phyloP scores from a whole-genome alignment of 768 basidiomycete genomes.

The Cubamyces sp. region DNA sequence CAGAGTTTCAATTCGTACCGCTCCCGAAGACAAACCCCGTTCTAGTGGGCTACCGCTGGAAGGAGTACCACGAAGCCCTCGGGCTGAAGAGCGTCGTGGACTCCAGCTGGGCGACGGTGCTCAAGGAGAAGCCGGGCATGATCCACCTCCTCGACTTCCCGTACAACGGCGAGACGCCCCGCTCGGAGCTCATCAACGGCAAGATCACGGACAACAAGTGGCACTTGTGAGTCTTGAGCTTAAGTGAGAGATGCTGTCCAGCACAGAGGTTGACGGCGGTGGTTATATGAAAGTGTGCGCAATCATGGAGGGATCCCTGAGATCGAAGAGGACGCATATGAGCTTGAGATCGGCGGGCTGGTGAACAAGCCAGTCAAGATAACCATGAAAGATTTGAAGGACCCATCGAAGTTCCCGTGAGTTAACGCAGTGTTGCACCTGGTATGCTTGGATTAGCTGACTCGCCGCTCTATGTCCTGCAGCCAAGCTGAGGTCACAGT shows the following conservation, averaged over 20 bases:
- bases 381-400: constrained; percentile 52
- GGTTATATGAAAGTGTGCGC: constrained; percentile 43
- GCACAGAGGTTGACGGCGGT: background rate
- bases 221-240: constrained; percentile 49
- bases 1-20: constrained; percentile 53
- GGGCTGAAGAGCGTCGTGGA: constrained; percentile 51
- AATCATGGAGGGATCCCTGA: constrained; percentile 59
- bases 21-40: constrained; percentile 55
- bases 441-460: background rate
- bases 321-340: constrained; percentile 49
- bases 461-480: background rate
- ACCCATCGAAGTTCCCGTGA: constrained; percentile 50
- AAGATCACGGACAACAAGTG: constrained; percentile 54
- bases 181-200: constrained; percentile 45
- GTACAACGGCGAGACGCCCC: constrained; percentile 57
- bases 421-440: constrained; percentile 16
- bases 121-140: constrained; percentile 54
- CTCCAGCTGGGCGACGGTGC: constrained; percentile 55
- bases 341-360: constrained; percentile 56
- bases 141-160: constrained; percentile 59
- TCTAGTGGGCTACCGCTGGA: constrained; percentile 54
- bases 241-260: background rate
- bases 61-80: constrained; percentile 54
- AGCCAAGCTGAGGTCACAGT: constrained; percentile 54
- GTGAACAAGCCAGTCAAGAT: constrained; percentile 50